Base-by-base conservation (phyloP, 257 asterid genomes). In the Solanum etuberosum region DNA sequence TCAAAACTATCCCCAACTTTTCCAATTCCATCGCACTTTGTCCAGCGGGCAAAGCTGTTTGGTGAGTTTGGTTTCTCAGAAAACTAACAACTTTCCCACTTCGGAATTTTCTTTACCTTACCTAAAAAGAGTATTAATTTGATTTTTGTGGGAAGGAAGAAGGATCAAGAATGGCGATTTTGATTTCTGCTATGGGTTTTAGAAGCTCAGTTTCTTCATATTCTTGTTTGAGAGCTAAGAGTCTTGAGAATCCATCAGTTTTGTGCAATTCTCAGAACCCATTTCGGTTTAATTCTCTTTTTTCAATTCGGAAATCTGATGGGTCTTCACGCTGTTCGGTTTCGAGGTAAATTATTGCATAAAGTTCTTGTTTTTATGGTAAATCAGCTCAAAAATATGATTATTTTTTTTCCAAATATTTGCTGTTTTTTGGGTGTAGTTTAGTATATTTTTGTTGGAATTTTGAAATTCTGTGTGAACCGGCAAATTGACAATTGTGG, bases 131-230 rank as follows among this genome's bases (percentile, higher is more conserved):
- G n/a, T 7, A 14, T 40, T 77, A 77, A 16, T 25, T 77, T 9
- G 59, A 40, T 77, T 77, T 25, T 71, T 31, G 37, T 10, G 37
- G 14, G 54, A 68, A 68, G 72, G 20, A 78, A 73, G 59, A 54
- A 72, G 43, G 63, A 70, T 82, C 85, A 83, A 88, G 5, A 35
- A 94, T 96, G 99, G 93, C 97, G 86, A 68, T 85, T 83, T 88
- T 89, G 85, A 23, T 72, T 80, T 90, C 93, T 80, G 87, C 93
- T 34, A 63, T 89, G 91, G 48, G 63, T 82, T 89, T 91, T 48
- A 89, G 93, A 90, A 61, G 85, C 80, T 86, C 90, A 40, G 65
- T 76, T 77, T 86, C 93, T 61, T 84, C 92, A 27, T 88, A 88
- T 31, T 80, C 92, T 11, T 83, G 38, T 46, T 86, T 88, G 63